A percentile compares a stretch with the other conserved stretches of the same genome.
Evolutionary conservation across 1,284 basidiomycete genomes (phyloP).

Genomic region (Anthracocystis panici-leucophaei): DNA sequence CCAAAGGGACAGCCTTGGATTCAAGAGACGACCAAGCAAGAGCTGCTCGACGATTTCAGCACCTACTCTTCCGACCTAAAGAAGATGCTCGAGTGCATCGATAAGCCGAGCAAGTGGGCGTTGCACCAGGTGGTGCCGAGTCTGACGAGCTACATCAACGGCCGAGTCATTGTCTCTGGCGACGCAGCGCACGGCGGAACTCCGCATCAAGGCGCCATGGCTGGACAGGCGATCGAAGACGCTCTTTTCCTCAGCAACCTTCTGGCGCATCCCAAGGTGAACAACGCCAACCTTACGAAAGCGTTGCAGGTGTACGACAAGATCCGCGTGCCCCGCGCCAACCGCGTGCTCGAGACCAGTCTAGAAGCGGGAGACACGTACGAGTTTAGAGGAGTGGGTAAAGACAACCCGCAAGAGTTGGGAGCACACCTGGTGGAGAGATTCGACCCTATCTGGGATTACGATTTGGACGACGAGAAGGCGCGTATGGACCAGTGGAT

Average conservation of each 20-base stretch:
- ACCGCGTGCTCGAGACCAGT: slow-evolving; percentile 54
- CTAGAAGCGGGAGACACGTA: slow-evolving; percentile 56
- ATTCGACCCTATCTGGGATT: slow-evolving; percentile 48
- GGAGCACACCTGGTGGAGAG: slow-evolving; percentile 32
- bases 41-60: slow-evolving; percentile 72
- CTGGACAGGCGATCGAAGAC: slow-evolving; percentile 77
- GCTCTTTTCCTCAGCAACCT: slow-evolving; percentile 74
- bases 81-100: slow-evolving; percentile 72
- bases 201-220: slow-evolving; percentile 77
- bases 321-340: slow-evolving; percentile 58
- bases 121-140: slow-evolving; percentile 74
- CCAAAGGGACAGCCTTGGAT: slow-evolving; percentile 72
- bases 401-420: slow-evolving; percentile 25
- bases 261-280: slow-evolving; percentile 73
- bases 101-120: slow-evolving; percentile 75
- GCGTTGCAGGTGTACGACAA: slow-evolving; percentile 60
- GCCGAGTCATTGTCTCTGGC: slow-evolving; percentile 74
- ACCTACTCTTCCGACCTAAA: slow-evolving; percentile 74
- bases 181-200: slow-evolving; percentile 77
- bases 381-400: slow-evolving; percentile 38
- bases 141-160: slow-evolving; percentile 73
- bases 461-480: slow-evolving; percentile 34
- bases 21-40: slow-evolving; percentile 71
- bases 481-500: slow-evolving; percentile 24
- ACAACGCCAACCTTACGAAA: slow-evolving; percentile 73